Base-by-base conservation (phyloP, 306 rosid species). In the Trifolium fragiferum region DNA sequence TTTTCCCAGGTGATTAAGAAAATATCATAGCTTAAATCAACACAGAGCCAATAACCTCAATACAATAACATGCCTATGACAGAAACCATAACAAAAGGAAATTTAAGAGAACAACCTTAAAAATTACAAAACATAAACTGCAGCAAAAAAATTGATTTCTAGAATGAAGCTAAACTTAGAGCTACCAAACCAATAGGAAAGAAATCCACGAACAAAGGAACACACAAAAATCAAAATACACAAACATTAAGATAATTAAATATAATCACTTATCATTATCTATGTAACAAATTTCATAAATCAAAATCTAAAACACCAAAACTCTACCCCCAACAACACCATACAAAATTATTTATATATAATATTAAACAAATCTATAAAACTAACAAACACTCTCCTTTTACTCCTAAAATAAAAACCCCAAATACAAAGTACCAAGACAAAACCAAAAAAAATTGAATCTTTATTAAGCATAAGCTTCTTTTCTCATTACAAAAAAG, bases 401-500 rank as follows among this genome's bases (percentile, higher is more conserved):
- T 21, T 21, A 57, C 79, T 76, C 16, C 81, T 59, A 70, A 61
- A 19, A 12, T 1, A n/a, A 49, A 49, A 49, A 9, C 35, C 15
- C 13, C 10, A 38, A 66, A 40, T 30, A 63, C 67, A 62, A 66
- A 21, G 5, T 35, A n/a, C 55, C 15, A 32, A 30, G 12, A 50
- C 0, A 4, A 61, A 37, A 3, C 2, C 15, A 2, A 19, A 23
- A 6, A 25, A 58, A n/a, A 3, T 20, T 16, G 37, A 67, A 8
- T 64, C 33, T 66, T 57, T n/a, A n/a, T 63, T 80, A 86, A 6
- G 83, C 84, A 46, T 82, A 82, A 15, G 90, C 81, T 78, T 82
- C 90, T 71, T 81, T 69, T 33, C 93, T 80, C 3, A 85, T 68
- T n/a, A 67, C 66, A 76, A 84, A 18, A 13, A 92, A 80, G 19